Evolutionary conservation across 202 grass and related monocot genomes (phyloP).

Genomic region (Eragrostis tef): DNA sequence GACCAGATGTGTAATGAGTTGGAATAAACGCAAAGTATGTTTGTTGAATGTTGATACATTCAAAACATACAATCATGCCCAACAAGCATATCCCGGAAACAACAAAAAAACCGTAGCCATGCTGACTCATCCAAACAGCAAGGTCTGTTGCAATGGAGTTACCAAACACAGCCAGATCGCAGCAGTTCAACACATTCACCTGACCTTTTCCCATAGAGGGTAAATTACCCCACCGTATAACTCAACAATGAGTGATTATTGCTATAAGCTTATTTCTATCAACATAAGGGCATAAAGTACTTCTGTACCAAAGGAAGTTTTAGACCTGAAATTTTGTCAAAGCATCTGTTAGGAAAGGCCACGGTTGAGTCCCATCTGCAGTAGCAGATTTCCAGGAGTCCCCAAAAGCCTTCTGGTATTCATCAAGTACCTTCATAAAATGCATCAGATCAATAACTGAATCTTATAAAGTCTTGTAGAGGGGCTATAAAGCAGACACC

Average conservation of each 20-base stretch:
- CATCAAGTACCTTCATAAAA: conserved; percentile 87
- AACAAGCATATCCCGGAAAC: background rate
- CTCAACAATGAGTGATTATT: background rate
- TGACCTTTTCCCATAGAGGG: background rate
- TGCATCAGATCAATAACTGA: conserved; percentile 26
- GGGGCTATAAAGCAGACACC: background rate
- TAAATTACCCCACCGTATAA: background rate
- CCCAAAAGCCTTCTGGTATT: conserved; percentile 97
- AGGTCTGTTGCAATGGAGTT: background rate
- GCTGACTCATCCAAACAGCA: conserved; percentile 27
- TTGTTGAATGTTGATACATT: background rate
- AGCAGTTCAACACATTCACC: background rate
- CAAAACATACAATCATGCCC: conserved; percentile 18
- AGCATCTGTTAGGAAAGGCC: conserved; percentile 80
- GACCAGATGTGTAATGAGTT: background rate
- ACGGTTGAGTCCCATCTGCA: conserved; percentile 71
- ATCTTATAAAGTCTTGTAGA: conserved; percentile 25
- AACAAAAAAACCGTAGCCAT: background rate
- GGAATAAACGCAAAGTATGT: background rate
- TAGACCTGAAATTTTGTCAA: conserved; percentile 93
- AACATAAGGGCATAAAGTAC: background rate
- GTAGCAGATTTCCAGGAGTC: conserved; percentile 67
- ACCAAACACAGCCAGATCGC: background rate
- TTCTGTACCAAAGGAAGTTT: conserved; percentile 22
- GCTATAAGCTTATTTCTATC: conserved; percentile 5